Evolutionary conservation across 805 yeast species (phyloP).

Genomic region (Nakazawaea laoshanensis): DNA sequence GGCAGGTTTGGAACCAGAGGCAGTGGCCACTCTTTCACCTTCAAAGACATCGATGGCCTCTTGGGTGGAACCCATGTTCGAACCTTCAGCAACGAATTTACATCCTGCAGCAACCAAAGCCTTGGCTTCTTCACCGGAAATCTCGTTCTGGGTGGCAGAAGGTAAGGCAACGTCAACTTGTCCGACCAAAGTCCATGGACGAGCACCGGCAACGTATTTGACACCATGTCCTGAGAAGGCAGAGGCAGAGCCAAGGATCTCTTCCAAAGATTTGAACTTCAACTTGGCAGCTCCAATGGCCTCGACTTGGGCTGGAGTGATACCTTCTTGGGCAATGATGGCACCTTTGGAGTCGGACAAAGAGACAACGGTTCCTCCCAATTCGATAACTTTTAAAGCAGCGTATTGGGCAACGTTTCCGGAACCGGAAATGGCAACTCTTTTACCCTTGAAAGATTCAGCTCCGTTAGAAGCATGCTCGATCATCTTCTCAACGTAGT

Average conservation of each 20-base stretch:
- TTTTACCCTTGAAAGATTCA: slow-evolving; percentile 87
- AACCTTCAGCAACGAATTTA: slow-evolving; percentile 95
- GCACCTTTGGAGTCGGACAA: slow-evolving; percentile 94
- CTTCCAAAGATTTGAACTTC: slow-evolving; percentile 67
- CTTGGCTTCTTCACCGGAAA: slow-evolving; percentile 93
- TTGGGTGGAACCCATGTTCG: slow-evolving; percentile 98
- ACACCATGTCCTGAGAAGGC: slow-evolving; percentile 52
- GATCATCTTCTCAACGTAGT: slow-evolving; percentile 97
- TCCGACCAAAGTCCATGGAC: slow-evolving; percentile 95
- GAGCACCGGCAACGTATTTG: slow-evolving; percentile 84
- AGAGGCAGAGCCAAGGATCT: slow-evolving; percentile 48
- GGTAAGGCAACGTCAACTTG: slow-evolving; percentile 94
- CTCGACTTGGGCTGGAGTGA: slow-evolving; percentile 72
- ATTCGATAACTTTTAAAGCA: slow-evolving; percentile 92
- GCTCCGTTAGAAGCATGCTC: slow-evolving; percentile 85
- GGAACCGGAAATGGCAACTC: slow-evolving; percentile 94
- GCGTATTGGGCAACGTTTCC: slow-evolving; percentile 99
- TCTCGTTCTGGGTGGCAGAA: slow-evolving; percentile 98
- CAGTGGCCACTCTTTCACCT: slow-evolving; percentile 53
- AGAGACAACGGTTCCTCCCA: slow-evolving; percentile 92
- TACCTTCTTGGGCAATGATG: slow-evolving; percentile 70
- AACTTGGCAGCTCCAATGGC: slow-evolving; percentile 73
- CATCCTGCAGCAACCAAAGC: slow-evolving; percentile 88
- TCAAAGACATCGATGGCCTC: slow-evolving; percentile 95
- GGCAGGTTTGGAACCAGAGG: slow-evolving; percentile 32